phyloP scores from a whole-genome alignment of 2,329 filamentous ascomycete genomes.

The Colletotrichum scovillei region DNA sequence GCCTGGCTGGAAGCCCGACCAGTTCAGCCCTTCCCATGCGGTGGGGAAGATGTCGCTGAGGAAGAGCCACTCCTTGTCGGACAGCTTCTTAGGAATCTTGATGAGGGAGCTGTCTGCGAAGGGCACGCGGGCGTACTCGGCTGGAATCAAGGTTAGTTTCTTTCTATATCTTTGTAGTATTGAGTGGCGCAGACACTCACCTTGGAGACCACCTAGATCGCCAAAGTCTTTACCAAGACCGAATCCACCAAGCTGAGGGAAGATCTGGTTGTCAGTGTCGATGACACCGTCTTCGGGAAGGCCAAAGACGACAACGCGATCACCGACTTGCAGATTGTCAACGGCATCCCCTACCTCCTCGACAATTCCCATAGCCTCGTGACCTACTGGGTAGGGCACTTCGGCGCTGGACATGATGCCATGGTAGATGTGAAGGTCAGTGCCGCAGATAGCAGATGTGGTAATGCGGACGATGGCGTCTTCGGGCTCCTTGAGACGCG shows the following conservation, averaged over 20 bases:
- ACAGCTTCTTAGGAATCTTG: constrained; percentile 70
- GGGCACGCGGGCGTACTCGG: constrained; percentile 70
- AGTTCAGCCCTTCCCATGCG: constrained; percentile 66
- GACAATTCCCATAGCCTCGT: constrained; percentile 56
- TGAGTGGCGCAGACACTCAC: not conserved
- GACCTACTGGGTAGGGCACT: constrained; percentile 44
- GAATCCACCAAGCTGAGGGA: not conserved
- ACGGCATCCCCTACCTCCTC: constrained; percentile 48
- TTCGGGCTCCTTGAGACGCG: constrained; percentile 34
- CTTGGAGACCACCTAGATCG: constrained; percentile 18
- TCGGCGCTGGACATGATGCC: constrained; percentile 38
- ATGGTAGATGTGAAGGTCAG: constrained; percentile 48
- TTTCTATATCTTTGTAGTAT: no score
- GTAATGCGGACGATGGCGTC: constrained; percentile 51
- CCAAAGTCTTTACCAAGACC: constrained; percentile 15
- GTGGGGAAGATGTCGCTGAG: constrained; percentile 58
- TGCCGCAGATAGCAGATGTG: constrained; percentile 48
- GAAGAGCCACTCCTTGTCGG: constrained; percentile 69
- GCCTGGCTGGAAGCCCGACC: constrained; percentile 68
- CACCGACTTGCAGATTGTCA: constrained; percentile 46
- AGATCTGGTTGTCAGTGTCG: not conserved
- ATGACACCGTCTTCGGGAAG: constrained; percentile 37
- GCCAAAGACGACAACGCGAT: constrained; percentile 51
- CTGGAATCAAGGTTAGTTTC: not conserved
- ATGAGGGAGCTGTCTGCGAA: constrained; percentile 75